phyloP scores from a whole-genome alignment of 805 yeast genomes.

The Scheffersomyces stipitis region DNA sequence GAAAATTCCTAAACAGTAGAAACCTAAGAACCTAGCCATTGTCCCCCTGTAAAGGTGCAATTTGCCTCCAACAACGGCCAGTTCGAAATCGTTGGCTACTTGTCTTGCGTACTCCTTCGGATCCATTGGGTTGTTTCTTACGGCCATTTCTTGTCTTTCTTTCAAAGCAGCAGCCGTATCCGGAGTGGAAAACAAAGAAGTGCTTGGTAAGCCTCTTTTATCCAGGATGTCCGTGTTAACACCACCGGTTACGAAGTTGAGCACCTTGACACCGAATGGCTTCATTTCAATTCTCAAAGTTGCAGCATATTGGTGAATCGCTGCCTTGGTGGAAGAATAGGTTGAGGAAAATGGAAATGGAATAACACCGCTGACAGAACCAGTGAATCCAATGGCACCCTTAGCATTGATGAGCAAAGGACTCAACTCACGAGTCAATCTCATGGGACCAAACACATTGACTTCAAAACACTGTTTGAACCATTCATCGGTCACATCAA shows the following conservation, averaged over 20 bases:
- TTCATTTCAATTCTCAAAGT: slow-evolving; percentile 64
- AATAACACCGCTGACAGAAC: slow-evolving; percentile 63
- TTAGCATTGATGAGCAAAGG: slow-evolving; percentile 59
- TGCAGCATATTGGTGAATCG: slow-evolving; percentile 70
- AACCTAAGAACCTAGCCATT: slow-evolving; percentile 36
- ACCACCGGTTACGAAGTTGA: slow-evolving; percentile 74
- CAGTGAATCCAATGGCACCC: slow-evolving; percentile 73
- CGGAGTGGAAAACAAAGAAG: slow-evolving; percentile 51
- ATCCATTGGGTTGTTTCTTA: slow-evolving; percentile 55
- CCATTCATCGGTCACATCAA: slow-evolving; percentile 60
- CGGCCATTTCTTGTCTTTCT: slow-evolving; percentile 59
- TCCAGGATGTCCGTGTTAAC: slow-evolving; percentile 72
- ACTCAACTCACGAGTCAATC: slow-evolving; percentile 58
- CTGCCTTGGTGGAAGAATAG: slow-evolving; percentile 71
- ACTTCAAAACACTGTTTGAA: slow-evolving; percentile 56
- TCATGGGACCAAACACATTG: slow-evolving; percentile 69
- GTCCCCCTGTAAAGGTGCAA: slow-evolving; percentile 61
- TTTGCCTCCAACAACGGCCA: slow-evolving; percentile 28
- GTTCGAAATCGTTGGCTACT: slow-evolving; percentile 52
- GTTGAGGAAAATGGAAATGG: slow-evolving; percentile 72
- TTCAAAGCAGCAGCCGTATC: slow-evolving; percentile 51
- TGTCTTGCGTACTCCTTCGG: slow-evolving; percentile 57
- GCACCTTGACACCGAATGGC: slow-evolving; percentile 69
- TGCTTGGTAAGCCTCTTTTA: slow-evolving; percentile 55
- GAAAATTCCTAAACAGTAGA: slow-evolving; percentile 18